A percentile compares a stretch with the other conserved stretches of the same genome.
These are phyloP conservation scores for Curvularia spicifera DNA, from an alignment of 2,329 filamentous ascomycete genomes.

Conservation along the genomic window DNA sequence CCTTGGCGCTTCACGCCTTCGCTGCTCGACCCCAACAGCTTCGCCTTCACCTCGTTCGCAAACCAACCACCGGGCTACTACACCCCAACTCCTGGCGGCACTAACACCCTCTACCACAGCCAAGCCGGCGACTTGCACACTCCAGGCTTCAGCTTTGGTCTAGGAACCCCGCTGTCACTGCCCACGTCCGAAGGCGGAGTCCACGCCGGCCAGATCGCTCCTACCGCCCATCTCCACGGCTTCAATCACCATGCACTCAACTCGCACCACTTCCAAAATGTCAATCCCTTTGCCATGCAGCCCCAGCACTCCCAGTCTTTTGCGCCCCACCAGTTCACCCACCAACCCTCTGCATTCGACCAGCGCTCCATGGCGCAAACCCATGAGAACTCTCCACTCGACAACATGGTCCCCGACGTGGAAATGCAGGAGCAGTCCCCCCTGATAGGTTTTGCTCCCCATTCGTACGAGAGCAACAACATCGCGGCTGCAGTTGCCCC, in stretches of 20 bases:
- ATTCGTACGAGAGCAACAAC: constrained; percentile 59
- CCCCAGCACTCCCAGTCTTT: constrained; percentile 60
- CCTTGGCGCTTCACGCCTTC: constrained; percentile 89
- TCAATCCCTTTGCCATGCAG: constrained; percentile 72
- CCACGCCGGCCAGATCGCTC: constrained; percentile 61
- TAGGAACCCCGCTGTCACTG: constrained; percentile 83
- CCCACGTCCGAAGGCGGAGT: constrained; percentile 72
- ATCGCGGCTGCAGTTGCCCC: constrained; percentile 47
- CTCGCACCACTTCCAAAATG: constrained; percentile 62
- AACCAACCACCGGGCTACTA: constrained; percentile 85
- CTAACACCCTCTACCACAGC: constrained; percentile 79
- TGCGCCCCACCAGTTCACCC: constrained; percentile 79
- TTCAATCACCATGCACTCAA: constrained; percentile 62
- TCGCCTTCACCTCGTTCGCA: constrained; percentile 78
- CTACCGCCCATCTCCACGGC: constrained; percentile 63
- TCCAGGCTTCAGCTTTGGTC: constrained; percentile 73
- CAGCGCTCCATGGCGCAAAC: constrained; percentile 68
- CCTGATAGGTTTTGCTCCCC: constrained; percentile 64
- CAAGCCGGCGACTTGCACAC: constrained; percentile 89
- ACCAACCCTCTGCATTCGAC: constrained; percentile 81
- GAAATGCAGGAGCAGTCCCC: constrained; percentile 68
- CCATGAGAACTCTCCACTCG: constrained; percentile 70
- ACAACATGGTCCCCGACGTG: constrained; percentile 60
- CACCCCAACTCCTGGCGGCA: constrained; percentile 82
- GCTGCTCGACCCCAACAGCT: constrained; percentile 83